phyloP scores from a whole-genome alignment of 352 stramenopile genomes.

The Globisporangium alternatum region DNA sequence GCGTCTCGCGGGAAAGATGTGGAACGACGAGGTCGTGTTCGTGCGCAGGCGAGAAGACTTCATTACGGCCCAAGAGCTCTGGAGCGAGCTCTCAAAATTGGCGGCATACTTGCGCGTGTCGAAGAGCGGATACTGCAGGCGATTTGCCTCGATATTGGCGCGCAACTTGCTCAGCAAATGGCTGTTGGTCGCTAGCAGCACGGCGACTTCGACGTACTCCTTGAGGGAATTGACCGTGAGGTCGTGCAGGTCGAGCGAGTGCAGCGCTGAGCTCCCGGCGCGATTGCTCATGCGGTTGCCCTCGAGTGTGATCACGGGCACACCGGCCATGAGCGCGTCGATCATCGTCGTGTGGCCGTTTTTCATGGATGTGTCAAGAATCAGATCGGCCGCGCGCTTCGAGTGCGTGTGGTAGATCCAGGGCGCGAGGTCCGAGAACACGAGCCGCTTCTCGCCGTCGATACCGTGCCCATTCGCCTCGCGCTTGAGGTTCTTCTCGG shows the following conservation, averaged over 20 bases:
- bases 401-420: slow-evolving; percentile 80
- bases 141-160: slow-evolving; percentile 35
- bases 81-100: slow-evolving; percentile 47
- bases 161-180: slow-evolving; percentile 36
- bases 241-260: slow-evolving; percentile 45
- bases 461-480: slow-evolving; percentile 58
- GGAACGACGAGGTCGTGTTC: slow-evolving; percentile 15
- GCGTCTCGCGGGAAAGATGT: slow-evolving; percentile 40
- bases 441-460: slow-evolving; percentile 38
- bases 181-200: slow-evolving; percentile 38
- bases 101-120: slow-evolving; percentile 53
- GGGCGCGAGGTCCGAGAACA: slow-evolving; percentile 54
- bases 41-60: slow-evolving; percentile 10
- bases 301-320: slow-evolving; percentile 71
- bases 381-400: slow-evolving; percentile 68
- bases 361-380: slow-evolving; percentile 82
- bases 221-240: slow-evolving; percentile 69
- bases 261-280: slow-evolving; percentile 50
- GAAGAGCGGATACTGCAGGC: slow-evolving; percentile 53
- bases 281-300: slow-evolving; percentile 70
- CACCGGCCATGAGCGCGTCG: slow-evolving; percentile 74
- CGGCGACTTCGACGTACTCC: slow-evolving; percentile 78
- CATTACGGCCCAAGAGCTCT: slow-evolving; percentile 44
- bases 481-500: slow-evolving; percentile 38
- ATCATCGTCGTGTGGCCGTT: slow-evolving; percentile 84